Evolutionary conservation across 352 stramenopile species (phyloP).

Genomic region (Thraustochytrium striatum): DNA sequence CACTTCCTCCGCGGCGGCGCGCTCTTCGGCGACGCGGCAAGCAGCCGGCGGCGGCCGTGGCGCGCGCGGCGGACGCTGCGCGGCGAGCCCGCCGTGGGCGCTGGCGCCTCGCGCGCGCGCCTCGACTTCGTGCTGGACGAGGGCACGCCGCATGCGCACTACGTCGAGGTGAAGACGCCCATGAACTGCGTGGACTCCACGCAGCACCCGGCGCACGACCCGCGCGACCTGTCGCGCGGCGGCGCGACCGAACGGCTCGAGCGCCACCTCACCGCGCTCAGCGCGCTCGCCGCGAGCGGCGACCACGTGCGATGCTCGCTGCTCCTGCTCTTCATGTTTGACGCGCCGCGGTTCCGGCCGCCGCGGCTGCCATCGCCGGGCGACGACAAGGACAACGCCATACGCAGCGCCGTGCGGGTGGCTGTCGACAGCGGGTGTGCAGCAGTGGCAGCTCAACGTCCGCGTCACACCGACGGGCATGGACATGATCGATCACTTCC

Average conservation of each 20-base stretch:
- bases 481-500: slow-evolving; percentile 25
- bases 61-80: not conserved
- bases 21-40: not conserved
- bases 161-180: slow-evolving; percentile 22
- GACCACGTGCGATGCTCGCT: not conserved
- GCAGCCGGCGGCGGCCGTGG: not conserved
- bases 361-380: not conserved
- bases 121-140: slow-evolving; percentile 24
- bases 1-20: slow-evolving; percentile 14
- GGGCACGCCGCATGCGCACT: not conserved
- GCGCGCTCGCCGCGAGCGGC: not conserved
- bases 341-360: slow-evolving; percentile 4
- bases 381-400: not conserved
- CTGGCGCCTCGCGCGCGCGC: too few relatives aligned
- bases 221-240: not conserved
- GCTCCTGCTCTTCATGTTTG: slow-evolving; percentile 15
- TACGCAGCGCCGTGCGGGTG: not conserved
- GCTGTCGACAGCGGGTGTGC: not conserved
- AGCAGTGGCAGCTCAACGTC: slow-evolving; percentile 12
- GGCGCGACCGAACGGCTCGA: not conserved
- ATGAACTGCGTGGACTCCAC: not conserved
- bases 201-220: slow-evolving; percentile 24
- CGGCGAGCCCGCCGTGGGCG: too few relatives aligned
- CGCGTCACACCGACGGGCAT: slow-evolving; percentile 11
- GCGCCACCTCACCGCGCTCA: slow-evolving; percentile 12